phyloP scores from a whole-genome alignment of 176 grass and related monocot species.

The Aegilops sharonensis region DNA sequence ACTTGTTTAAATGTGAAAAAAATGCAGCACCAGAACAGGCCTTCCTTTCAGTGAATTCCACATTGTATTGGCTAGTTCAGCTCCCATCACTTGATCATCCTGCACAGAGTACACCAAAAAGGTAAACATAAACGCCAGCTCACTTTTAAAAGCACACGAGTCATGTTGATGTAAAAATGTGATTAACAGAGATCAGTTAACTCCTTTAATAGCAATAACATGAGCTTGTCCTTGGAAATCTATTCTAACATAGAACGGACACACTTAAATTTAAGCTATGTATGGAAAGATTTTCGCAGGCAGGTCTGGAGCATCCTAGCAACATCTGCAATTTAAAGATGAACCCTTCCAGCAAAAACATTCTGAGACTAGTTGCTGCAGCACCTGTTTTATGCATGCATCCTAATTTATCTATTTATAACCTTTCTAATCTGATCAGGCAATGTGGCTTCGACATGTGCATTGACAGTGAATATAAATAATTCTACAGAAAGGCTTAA shows the following conservation, averaged over 20 bases:
- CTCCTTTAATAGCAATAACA: background rate
- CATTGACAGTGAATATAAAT: background rate
- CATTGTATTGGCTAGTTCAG: conserved; percentile 63
- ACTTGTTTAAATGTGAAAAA: conserved; percentile 39
- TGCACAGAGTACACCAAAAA: conserved; percentile 41
- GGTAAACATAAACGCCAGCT: background rate
- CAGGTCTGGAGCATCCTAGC: background rate
- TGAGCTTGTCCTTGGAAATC: background rate
- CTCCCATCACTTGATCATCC: conserved; percentile 72
- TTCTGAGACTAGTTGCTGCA: background rate
- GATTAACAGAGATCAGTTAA: background rate
- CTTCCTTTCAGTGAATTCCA: conserved; percentile 94
- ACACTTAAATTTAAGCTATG: conserved; percentile 3
- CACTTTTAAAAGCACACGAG: background rate
- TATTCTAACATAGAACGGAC: conserved; percentile 8
- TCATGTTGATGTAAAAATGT: background rate
- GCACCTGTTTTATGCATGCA: background rate
- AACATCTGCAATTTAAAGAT: background rate
- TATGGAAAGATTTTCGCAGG: conserved; percentile 15
- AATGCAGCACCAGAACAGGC: conserved; percentile 65
- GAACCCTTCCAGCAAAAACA: conserved; percentile 1
- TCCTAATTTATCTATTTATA: background rate
- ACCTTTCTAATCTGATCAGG: background rate
- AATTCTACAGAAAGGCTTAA: background rate
- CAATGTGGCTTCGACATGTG: background rate